These are phyloP conservation scores for Candida maltosa DNA, from an alignment of 805 yeast species.

Conservation along the genomic window DNA sequence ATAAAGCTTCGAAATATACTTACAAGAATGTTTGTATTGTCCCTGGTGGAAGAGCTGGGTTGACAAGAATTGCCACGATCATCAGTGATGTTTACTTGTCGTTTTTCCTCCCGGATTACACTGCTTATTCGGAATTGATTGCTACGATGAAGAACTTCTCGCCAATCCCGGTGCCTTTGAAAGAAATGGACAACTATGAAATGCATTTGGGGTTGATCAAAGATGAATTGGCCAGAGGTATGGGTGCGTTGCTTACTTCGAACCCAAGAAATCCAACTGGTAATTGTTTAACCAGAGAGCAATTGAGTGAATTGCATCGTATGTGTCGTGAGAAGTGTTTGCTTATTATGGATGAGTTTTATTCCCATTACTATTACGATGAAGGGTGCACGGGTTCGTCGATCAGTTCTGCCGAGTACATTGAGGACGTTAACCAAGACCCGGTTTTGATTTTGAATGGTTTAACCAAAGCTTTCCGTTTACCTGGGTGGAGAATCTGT, in stretches of 20 bases:
- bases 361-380: constrained; percentile 55
- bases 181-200: constrained; percentile 54
- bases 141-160: constrained; percentile 60
- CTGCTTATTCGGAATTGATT: constrained; percentile 65
- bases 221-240: constrained; percentile 54
- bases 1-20: constrained; percentile 50
- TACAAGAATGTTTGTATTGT: constrained; percentile 60
- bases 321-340: constrained; percentile 53
- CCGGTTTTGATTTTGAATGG: constrained; percentile 62
- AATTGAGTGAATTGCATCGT: constrained; percentile 46
- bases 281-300: constrained; percentile 44
- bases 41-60: constrained; percentile 64
- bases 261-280: constrained; percentile 67
- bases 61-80: constrained; percentile 60
- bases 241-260: constrained; percentile 54
- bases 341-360: constrained; percentile 62
- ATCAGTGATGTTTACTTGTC: constrained; percentile 56
- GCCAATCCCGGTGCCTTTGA: constrained; percentile 60
- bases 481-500: constrained; percentile 65
- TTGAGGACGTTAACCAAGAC: constrained; percentile 53
- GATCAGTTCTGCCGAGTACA: constrained; percentile 47
- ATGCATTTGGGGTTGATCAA: constrained; percentile 51
- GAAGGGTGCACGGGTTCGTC: constrained; percentile 53
- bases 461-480: constrained; percentile 56
- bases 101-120: constrained; percentile 60